These are phyloP conservation scores for Stenogyne calaminthoides DNA, from an alignment of 305 asterid species.

Conservation along the genomic window DNA sequence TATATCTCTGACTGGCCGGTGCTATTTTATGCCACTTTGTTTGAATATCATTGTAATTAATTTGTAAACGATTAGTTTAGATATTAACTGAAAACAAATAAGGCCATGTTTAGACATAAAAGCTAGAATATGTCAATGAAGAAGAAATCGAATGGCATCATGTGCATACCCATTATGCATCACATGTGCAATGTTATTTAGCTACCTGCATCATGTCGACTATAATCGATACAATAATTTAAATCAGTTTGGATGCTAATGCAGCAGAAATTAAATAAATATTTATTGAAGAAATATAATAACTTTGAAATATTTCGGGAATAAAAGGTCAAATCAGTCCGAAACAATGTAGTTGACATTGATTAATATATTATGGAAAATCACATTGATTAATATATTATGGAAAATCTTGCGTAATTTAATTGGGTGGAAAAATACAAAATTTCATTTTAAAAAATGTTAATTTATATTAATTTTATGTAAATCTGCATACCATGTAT, in stretches of 20 bases:
- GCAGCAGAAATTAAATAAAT: neutral
- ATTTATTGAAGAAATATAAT: neutral
- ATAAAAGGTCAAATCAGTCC: neutral
- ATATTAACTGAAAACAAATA: neutral
- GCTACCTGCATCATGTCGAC: constrained; percentile 15
- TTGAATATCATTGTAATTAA: constrained; percentile 1
- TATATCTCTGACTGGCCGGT: constrained; percentile 7
- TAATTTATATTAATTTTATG: too few relatives aligned
- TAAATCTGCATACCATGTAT: too few relatives aligned
- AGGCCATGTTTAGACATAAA: constrained; percentile 8
- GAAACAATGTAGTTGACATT: neutral
- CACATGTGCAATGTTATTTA: constrained; percentile 29
- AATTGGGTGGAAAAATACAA: too few relatives aligned
- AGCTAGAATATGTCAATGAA: neutral
- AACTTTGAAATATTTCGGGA: neutral
- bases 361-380: too few relatives aligned
- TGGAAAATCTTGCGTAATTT: too few relatives aligned
- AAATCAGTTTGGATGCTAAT: neutral
- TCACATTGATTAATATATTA: too few relatives aligned
- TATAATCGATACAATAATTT: neutral
- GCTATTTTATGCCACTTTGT: neutral
- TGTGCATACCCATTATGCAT: constrained; percentile 20
- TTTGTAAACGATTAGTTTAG: constrained; percentile 22
- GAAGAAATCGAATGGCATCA: constrained; percentile 25
- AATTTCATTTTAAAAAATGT: too few relatives aligned